Evolutionary conservation across 1,284 basidiomycete genomes (phyloP).

Genomic region (Takashimella koratensis): DNA sequence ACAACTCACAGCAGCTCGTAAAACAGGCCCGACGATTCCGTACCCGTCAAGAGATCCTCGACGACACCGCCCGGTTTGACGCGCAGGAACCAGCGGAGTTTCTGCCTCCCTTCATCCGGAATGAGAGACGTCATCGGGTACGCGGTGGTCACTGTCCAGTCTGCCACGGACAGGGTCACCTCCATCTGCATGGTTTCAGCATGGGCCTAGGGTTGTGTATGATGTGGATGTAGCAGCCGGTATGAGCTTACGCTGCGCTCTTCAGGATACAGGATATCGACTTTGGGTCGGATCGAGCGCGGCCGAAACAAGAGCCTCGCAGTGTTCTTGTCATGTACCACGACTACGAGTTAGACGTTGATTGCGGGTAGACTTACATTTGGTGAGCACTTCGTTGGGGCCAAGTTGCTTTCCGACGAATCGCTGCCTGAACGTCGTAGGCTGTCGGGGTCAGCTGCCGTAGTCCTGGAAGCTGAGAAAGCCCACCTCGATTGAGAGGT

Average conservation of each 20-base stretch:
- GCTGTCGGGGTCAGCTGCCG: constrained; percentile 11
- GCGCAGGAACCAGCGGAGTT: constrained; percentile 40
- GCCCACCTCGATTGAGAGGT: constrained; percentile 32
- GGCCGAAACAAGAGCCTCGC: constrained; percentile 42
- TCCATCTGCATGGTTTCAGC: constrained; percentile 37
- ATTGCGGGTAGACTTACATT: constrained; percentile 22
- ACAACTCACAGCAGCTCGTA: constrained; percentile 39
- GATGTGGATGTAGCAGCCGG: too few species aligned
- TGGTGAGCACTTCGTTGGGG: constrained; percentile 37
- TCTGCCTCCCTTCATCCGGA: constrained; percentile 25
- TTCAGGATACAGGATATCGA: constrained; percentile 38
- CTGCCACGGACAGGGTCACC: constrained; percentile 33
- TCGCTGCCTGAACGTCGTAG: constrained; percentile 29
- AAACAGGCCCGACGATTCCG: constrained; percentile 35
- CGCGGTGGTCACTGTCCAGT: constrained; percentile 40
- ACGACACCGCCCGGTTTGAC: constrained; percentile 36
- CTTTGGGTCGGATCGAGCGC: constrained; percentile 29
- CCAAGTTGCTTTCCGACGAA: constrained; percentile 39
- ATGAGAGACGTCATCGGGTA: constrained; percentile 37
- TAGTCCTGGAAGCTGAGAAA: neutral
- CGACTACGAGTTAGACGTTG: constrained; percentile 15
- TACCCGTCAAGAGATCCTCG: constrained; percentile 40
- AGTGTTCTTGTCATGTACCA: constrained; percentile 35
- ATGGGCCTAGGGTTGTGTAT: too few species aligned
- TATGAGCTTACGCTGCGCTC: constrained; percentile 30